Base-by-base conservation (phyloP, 495 filamentous ascomycete genomes). In the Melanomma pulvis-pyrius region DNA sequence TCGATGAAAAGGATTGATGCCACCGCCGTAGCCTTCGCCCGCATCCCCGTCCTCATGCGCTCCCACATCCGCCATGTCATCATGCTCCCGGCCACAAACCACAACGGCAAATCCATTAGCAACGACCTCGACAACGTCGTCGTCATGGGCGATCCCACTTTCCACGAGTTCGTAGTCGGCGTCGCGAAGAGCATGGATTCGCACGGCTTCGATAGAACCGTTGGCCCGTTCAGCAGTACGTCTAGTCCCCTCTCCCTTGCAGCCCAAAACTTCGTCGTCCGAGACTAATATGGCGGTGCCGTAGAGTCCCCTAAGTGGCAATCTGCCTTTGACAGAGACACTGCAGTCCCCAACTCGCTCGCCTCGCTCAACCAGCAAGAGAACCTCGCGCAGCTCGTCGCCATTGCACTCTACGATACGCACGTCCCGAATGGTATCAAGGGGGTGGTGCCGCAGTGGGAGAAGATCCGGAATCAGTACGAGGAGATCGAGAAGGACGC, bases 381-480 rank as follows among this genome's bases (percentile, higher is more conserved):
- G 9, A 53, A 53, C n/a, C 50, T 53, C 15, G 26, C 21, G 5
- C n/a, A 19, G 25, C 15, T 25, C 4, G 25, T 24, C 25, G 24
- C 24, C 26, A 19, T 30, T 24, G 50, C 50, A 8, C 26, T 53
- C 11, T 24, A 25, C 50, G 50, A 53, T n/a, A 3, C 8, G 5
- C 12, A 53, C 11, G 8, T 8, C 22, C 19, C 25, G 12, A 30
- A 17, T 29, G 21, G 21, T 19, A 53, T 53, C 21, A 25, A 24
- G 8, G 22, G n/a, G n/a, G 9, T 25, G 5, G 19, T 24, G 3
- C 19, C 50, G 5, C 8, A 53, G 25, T 53, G 50, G 50, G 25
- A 53, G 50, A 53, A 53, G 50, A 53, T 53, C 26, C 22, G 15
- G 15, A 53, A 53, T 29, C 22, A 53, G 25, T 53, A 53, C n/a